phyloP scores from a whole-genome alignment of 169 alveolate species.

The Plasmodium inui region DNA sequence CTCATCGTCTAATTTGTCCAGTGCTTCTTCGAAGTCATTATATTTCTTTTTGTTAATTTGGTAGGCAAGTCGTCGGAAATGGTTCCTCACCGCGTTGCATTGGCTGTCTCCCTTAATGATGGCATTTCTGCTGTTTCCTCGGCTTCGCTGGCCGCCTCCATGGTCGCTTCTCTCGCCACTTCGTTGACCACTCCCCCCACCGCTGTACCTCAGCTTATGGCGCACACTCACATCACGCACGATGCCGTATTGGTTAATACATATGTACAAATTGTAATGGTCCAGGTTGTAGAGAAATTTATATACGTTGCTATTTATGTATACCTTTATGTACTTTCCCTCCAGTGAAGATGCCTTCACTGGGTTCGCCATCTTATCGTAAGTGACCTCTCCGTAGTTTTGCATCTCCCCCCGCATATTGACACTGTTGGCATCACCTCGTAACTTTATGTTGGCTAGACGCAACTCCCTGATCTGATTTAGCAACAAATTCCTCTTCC shows the following conservation, averaged over 20 bases:
- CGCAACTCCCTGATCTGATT: constrained; percentile 34
- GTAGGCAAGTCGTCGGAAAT: constrained; percentile 1
- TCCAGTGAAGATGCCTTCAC: not conserved
- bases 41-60: constrained; percentile 24
- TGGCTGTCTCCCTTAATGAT: constrained; percentile 21
- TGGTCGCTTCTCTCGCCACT: not conserved
- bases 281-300: constrained; percentile 40
- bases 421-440: not conserved
- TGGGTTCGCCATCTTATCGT: constrained; percentile 22
- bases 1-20: constrained; percentile 60
- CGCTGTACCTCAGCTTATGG: constrained; percentile 24
- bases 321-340: constrained; percentile 38
- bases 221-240: constrained; percentile 45
- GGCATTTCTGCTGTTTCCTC: constrained; percentile 2
- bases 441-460: constrained; percentile 3
- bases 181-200: not conserved
- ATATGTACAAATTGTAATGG: constrained; percentile 37
- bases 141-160: not conserved
- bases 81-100: constrained; percentile 8
- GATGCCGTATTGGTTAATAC: constrained; percentile 19
- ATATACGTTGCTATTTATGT: constrained; percentile 43
- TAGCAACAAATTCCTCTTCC: not conserved
- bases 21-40: constrained; percentile 26
- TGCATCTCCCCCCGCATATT: not conserved
- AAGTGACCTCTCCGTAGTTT: constrained; percentile 22